Conservation (phyloP, 805 yeast species). For the Metschnikowia lunata region DNA sequence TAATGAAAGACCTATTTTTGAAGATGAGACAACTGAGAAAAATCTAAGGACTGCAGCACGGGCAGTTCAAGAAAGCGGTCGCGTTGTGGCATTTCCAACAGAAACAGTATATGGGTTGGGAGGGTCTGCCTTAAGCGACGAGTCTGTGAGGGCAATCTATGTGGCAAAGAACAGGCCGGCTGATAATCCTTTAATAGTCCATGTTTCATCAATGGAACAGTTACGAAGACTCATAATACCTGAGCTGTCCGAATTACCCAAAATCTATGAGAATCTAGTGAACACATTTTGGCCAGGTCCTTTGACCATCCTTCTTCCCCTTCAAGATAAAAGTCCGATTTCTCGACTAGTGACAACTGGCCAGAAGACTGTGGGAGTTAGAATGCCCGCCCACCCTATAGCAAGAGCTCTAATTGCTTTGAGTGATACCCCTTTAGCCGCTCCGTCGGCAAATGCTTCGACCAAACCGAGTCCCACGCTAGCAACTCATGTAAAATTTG, state of each 20-base stretch:
- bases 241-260: conserved; percentile 53
- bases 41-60: conserved; percentile 50
- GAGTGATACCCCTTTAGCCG: conserved; percentile 88
- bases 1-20: conserved; percentile 41
- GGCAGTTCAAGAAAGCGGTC: conserved; percentile 11
- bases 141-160: conserved; percentile 72
- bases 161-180: conserved; percentile 90
- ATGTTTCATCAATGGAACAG: conserved; percentile 75
- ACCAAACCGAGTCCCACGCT: conserved; percentile 91
- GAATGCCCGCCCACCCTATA: conserved; percentile 82
- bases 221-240: conserved; percentile 57
- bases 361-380: conserved; percentile 86
- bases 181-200: conserved; percentile 92
- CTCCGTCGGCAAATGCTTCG: conserved; percentile 96
- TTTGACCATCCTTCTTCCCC: conserved; percentile 76
- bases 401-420: conserved; percentile 86
- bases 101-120: conserved; percentile 97
- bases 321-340: conserved; percentile 43
- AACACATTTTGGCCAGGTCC: conserved; percentile 95
- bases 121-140: conserved; percentile 74
- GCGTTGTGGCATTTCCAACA: conserved; percentile 88
- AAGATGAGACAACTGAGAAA: conserved; percentile 48
- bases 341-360: conserved; percentile 79
- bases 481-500: conserved; percentile 82
- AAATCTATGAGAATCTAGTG: conserved; percentile 59